Percentiles rank a stretch among this genome's conserved stretches.
These are phyloP conservation scores for Chrysoporthe austroafricana DNA, from an alignment of 2,329 filamentous ascomycete genomes.

Conservation along the genomic window DNA sequence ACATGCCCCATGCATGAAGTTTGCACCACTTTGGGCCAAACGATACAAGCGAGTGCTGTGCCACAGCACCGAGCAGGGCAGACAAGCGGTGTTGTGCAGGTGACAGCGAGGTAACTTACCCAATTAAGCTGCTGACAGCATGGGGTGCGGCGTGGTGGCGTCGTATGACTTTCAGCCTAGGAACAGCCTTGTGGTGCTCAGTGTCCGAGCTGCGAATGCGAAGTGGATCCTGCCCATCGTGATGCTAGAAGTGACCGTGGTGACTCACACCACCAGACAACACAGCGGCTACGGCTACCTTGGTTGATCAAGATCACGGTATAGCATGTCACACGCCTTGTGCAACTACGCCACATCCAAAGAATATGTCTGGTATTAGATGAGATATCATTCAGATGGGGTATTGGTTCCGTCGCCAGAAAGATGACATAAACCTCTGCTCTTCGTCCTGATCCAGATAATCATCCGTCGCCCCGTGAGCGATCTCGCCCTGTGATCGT, in stretches of 20 bases:
- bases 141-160: not conserved
- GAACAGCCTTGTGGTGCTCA: not conserved
- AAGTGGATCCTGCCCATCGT: not conserved
- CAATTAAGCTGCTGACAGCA: not conserved
- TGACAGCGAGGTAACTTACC: not conserved
- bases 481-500: not conserved
- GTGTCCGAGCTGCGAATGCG: not conserved
- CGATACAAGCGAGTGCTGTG: not conserved
- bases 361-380: not conserved
- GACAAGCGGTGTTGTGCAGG: not conserved
- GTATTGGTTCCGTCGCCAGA: conserved; percentile 22
- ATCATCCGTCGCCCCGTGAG: not conserved
- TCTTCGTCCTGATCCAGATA: conserved; percentile 17
- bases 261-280: not conserved
- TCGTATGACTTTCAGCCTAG: not conserved
- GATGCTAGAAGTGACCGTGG: not conserved
- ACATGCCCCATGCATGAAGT: not conserved
- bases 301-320: not conserved
- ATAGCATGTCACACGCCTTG: not conserved
- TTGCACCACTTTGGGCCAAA: not conserved
- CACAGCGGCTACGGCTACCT: not conserved
- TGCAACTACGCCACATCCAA: not conserved
- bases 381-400: not conserved
- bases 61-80: not conserved
- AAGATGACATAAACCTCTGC: conserved; percentile 22